Base-by-base conservation (phyloP, 805 yeast genomes). In the Candida cerambycidarum region DNA sequence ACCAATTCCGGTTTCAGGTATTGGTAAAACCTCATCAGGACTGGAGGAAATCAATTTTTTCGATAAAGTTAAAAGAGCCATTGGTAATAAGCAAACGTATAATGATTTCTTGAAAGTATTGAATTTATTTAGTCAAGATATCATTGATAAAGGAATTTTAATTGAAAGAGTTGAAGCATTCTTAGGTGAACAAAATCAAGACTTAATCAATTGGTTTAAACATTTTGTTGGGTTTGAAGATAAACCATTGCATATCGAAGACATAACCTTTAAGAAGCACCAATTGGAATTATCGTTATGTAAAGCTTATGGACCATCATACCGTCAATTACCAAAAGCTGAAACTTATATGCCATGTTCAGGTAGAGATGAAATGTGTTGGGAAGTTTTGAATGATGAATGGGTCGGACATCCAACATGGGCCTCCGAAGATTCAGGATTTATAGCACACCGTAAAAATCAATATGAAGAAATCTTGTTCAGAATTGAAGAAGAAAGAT, bases 361-460 rank as follows among this genome's bases (percentile, higher is more conserved):
- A 8, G 99, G 99, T 13, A 81, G 99, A 56, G 99, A 93, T 65
- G 98, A 92, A 55, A 86, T 93, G 90, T 93, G 99, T 62, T 92
- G 97, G 97, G 97, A 92, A 58, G 97, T 93, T 12, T 75, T 93
- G 54, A 93, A 93, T 63, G 99, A 93, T 62, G 98, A 92, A 65
- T 93, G 98, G 97, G 98, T 93, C 27, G 97, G 97, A 5, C 98
- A 93, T 65, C 99, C 99, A 16, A 95, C 96, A n/a, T 93, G 99
- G 99, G 99, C 98, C 3, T 92, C 98, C 0, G 99, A 93, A 63
- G 99, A 93, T 63, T 87, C 97, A 10, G 99, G 99, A 0, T 93
- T 92, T 56, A 90, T 93, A 60, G 97, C 99, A n/a, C 99, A 93
- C 63, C 80, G 98, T 51, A 93, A 93, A 65, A 93, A 93, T 61